Base-by-base conservation (phyloP, 495 filamentous ascomycete species). In the Penicillium alfredii region DNA sequence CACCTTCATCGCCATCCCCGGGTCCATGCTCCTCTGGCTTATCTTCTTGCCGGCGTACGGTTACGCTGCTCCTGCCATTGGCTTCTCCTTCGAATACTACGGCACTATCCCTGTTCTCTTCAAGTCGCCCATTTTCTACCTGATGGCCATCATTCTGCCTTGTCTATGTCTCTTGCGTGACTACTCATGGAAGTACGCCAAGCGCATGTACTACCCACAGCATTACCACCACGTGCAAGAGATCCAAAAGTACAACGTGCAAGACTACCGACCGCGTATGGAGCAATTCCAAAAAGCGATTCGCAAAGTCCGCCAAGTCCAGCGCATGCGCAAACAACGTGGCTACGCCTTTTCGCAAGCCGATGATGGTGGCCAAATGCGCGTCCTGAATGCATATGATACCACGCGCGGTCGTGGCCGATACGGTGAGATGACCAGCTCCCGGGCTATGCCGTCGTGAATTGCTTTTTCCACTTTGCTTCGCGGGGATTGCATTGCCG, bases 201-300 rank as follows among this genome's bases (percentile, higher is more conserved):
- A 94, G 69, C 81, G 93, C 24, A 93, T 99, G 85, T 96, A 96
- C 67, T 81, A 78, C 40, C 93, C 93, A 24, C 85, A 96, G 66
- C 77, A 86, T 20, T 99, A 99, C 53, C 93, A 99, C 51, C 93
- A 99, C 60, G 87, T 99, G 28, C 93, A 99, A 66, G 93, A 99
- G 65, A 99, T 99, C 46, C 93, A 99, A 62, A 99, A 99, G 63
- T 99, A 94, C 68, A 99, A 99, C 52, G 93, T 99, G 35, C 93
- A 97, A 63, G 93, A 99, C 67, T 99, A 99, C 60, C 75, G 93
- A 43, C 92, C 92, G 26, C 72, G 90, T 75, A 99, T 99, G 92
- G 92, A 99, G 61, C 92, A 99, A 64, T 99, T 99, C 77, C 92
- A 99, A 64, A 99, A 99, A 63, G 92, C 92, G 16, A 96, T 99